Percentiles rank a stretch among this genome's conserved stretches.
Conservation (phyloP, 345 rosid genomes). For the Hirschfeldia incana region DNA sequence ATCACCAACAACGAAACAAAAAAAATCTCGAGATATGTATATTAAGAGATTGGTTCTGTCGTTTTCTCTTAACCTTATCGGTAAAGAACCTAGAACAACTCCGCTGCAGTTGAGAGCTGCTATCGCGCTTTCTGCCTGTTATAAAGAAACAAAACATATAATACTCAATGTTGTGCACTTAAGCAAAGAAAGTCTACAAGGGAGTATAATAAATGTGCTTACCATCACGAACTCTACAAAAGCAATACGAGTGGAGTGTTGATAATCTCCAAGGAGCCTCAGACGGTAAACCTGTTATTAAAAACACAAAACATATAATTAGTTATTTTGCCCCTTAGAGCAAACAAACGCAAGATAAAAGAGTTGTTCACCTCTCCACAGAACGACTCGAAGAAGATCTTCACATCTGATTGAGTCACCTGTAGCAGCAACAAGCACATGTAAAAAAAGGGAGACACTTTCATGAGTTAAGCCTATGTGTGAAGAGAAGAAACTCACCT, state of each 20-base stretch:
- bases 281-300: conserved; percentile 64
- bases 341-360: not conserved
- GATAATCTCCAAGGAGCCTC: conserved; percentile 82
- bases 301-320: not conserved
- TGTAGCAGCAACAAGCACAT: conserved; percentile 22
- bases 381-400: conserved; percentile 63
- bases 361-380: conserved; percentile 58
- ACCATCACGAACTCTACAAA: conserved; percentile 83
- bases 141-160: not conserved
- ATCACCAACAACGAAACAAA: not conserved
- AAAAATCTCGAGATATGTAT: not conserved
- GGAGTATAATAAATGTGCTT: conserved; percentile 11
- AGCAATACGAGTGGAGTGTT: conserved; percentile 83
- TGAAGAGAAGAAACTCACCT: conserved; percentile 49
- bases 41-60: conserved; percentile 11
- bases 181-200: not conserved
- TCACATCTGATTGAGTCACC: conserved; percentile 74
- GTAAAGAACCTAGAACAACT: conserved; percentile 84
- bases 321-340: not conserved
- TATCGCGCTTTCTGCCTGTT: conserved; percentile 95
- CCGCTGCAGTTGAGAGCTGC: conserved; percentile 97
- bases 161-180: not conserved
- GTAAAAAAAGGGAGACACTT: conserved; percentile 7
- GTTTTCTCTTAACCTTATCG: conserved; percentile 61
- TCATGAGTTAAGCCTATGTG: not conserved